A percentile compares a stretch with the other conserved stretches of the same genome.
These are phyloP conservation scores for Penicillium polonicum DNA, from an alignment of 2,329 filamentous ascomycete species.

Conservation along the genomic window DNA sequence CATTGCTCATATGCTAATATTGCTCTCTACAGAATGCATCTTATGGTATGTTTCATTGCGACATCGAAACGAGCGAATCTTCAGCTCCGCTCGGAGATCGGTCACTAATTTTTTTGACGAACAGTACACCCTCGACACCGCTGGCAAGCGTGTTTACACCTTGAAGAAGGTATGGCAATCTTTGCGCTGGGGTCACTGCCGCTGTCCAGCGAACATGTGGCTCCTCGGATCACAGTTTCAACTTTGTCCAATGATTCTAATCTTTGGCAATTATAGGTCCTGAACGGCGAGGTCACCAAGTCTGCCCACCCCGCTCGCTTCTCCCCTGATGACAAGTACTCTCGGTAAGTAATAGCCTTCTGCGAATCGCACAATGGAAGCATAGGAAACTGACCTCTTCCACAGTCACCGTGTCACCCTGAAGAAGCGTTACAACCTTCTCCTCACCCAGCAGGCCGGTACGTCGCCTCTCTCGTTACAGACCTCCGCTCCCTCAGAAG, in stretches of 20 bases:
- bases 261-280: constrained; percentile 38
- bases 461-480: constrained; percentile 25
- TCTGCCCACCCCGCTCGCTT: constrained; percentile 94
- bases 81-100: constrained; percentile 10
- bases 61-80: constrained; percentile 7
- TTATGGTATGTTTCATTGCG: constrained; percentile 37
- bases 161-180: constrained; percentile 67
- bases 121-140: constrained; percentile 75
- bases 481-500: not conserved
- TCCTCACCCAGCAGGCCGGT: constrained; percentile 74
- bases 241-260: constrained; percentile 6
- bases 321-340: constrained; percentile 98
- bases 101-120: constrained; percentile 11
- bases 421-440: constrained; percentile 87
- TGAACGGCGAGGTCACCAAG: constrained; percentile 82
- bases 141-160: constrained; percentile 89
- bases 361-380: not conserved
- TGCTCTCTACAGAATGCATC: constrained; percentile 36
- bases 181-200: not conserved
- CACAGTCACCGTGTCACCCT: constrained; percentile 83
- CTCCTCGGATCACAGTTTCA: not conserved
- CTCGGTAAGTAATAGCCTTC: constrained; percentile 51
- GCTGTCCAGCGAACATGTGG: constrained; percentile 25
- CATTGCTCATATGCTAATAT: constrained; percentile 9
- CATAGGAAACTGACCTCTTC: constrained; percentile 4